phyloP scores from a whole-genome alignment of 306 rosid genomes.

The Mimosa pudica region DNA sequence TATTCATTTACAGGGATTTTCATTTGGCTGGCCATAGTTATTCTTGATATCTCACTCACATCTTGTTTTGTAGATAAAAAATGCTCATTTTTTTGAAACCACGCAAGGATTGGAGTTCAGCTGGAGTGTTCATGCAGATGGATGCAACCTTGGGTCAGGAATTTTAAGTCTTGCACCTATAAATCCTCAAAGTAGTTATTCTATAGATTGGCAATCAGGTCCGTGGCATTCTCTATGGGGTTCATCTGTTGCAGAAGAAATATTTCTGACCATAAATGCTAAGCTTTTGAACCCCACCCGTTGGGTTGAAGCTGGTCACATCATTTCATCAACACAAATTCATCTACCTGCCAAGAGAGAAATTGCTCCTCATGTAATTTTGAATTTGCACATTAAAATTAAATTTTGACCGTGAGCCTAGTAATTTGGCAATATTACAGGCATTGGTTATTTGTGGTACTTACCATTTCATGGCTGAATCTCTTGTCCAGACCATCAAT shows the following conservation, averaged over 20 bases:
- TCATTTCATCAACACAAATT: constrained; percentile 75
- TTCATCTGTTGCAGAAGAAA: constrained; percentile 62
- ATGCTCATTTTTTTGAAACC: constrained; percentile 71
- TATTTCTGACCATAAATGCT: constrained; percentile 57
- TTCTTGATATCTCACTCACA: constrained; percentile 23
- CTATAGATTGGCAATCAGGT: constrained; percentile 64
- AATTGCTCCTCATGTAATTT: constrained; percentile 57
- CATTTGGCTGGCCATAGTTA: constrained; percentile 17
- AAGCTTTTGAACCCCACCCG: constrained; percentile 68
- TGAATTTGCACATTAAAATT: not conserved
- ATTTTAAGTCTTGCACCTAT: constrained; percentile 58
- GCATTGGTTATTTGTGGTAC: constrained; percentile 10
- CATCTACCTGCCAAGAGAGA: constrained; percentile 70
- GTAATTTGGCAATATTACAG: constrained; percentile 22
- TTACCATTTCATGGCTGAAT: constrained; percentile 26
- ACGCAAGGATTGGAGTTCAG: constrained; percentile 78
- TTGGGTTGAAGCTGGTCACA: constrained; percentile 90
- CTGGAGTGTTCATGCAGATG: constrained; percentile 83
- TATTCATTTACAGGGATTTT: constrained; percentile 31
- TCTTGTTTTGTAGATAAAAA: constrained; percentile 61
- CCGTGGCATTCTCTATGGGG: constrained; percentile 75
- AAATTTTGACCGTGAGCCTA: not conserved
- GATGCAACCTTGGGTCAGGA: constrained; percentile 71
- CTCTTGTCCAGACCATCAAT: constrained; percentile 61
- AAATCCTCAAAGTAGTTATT: constrained; percentile 62